A percentile compares a stretch with the other conserved stretches of the same genome.
Conservation (phyloP, 2,329 filamentous ascomycete species). For the Colletotrichum endophyticum region DNA sequence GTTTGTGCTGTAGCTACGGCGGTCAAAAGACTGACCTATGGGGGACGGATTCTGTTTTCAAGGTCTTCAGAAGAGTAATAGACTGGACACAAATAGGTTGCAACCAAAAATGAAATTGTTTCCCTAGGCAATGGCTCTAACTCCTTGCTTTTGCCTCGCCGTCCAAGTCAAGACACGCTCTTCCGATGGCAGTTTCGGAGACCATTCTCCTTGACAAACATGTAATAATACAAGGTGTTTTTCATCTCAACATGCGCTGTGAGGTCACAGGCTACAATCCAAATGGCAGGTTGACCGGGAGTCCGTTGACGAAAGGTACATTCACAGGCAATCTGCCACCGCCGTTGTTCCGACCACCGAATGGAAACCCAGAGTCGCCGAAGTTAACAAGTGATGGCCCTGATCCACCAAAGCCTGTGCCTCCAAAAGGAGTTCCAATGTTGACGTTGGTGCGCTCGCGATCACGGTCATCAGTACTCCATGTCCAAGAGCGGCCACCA, state of each 20-base stretch:
- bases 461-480: background rate
- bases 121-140: background rate
- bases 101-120: background rate
- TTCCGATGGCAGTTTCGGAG: background rate
- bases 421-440: slow-evolving; percentile 3
- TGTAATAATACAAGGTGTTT: background rate
- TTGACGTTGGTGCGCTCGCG: background rate
- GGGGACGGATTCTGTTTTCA: too few species aligned
- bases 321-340: slow-evolving; percentile 7
- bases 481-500: slow-evolving; percentile 2
- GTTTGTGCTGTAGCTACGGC: slow-evolving; percentile 6
- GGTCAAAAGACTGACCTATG: background rate
- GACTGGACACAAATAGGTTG: background rate
- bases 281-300: slow-evolving; percentile 8
- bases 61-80: background rate
- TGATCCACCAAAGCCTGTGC: background rate
- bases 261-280: background rate
- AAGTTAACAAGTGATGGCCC: background rate
- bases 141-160: background rate
- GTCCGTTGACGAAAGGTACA: background rate
- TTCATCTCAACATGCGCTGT: background rate
- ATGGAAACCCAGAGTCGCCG: background rate
- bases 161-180: background rate
- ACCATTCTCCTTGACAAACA: background rate
- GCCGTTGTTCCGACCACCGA: background rate